Percentiles rank a stretch among this genome's conserved stretches.
phyloP scores from a whole-genome alignment of 208 protist species.

The Leptomonas seymouri region DNA sequence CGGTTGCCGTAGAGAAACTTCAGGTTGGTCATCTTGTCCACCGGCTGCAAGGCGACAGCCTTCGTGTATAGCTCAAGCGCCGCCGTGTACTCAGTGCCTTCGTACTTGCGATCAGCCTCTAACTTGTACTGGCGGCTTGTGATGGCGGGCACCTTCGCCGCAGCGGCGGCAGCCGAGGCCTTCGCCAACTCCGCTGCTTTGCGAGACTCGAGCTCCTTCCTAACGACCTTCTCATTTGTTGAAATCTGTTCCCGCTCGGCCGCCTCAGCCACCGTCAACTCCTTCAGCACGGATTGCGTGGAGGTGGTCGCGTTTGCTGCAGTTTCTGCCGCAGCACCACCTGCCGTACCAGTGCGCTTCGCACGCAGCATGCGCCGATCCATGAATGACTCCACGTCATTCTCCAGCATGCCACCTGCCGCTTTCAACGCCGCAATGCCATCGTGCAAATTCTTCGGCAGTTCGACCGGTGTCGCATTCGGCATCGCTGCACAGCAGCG shows the following conservation, averaged over 20 bases:
- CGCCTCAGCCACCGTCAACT: slow-evolving; percentile 33
- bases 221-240: neutral
- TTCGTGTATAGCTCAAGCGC: slow-evolving; percentile 88
- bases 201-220: slow-evolving; percentile 10
- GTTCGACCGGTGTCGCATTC: slow-evolving; percentile 31
- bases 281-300: slow-evolving; percentile 16
- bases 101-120: slow-evolving; percentile 88
- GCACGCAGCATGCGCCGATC: slow-evolving; percentile 27
- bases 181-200: neutral
- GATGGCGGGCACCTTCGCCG: slow-evolving; percentile 3
- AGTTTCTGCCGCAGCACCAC: neutral
- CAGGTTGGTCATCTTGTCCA: slow-evolving; percentile 60
- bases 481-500: slow-evolving; percentile 36
- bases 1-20: slow-evolving; percentile 86
- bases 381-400: slow-evolving; percentile 2
- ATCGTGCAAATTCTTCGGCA: slow-evolving; percentile 38
- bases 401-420: slow-evolving; percentile 14
- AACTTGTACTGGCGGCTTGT: slow-evolving; percentile 77
- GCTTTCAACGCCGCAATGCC: slow-evolving; percentile 23
- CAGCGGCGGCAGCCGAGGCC: neutral
- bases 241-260: slow-evolving; percentile 41
- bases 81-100: slow-evolving; percentile 74
- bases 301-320: neutral
- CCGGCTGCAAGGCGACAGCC: slow-evolving; percentile 71
- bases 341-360: slow-evolving; percentile 8